Base-by-base conservation (phyloP, 2,329 filamentous ascomycete species). In the Ophiostoma australiae region DNA sequence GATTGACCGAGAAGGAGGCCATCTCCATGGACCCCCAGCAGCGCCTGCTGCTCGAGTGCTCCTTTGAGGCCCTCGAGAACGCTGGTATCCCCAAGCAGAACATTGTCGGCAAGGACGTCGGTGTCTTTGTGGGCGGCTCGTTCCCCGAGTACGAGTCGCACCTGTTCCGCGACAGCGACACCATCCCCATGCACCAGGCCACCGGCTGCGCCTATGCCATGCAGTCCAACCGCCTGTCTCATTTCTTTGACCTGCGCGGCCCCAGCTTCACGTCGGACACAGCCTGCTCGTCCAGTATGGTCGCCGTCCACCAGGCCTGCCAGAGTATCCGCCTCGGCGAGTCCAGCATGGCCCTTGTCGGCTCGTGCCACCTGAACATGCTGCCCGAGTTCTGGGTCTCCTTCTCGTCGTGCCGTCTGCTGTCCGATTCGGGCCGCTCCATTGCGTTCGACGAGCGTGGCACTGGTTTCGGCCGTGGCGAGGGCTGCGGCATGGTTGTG, bases 381-480 rank as follows among this genome's bases (percentile, higher is more conserved):
- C 76, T 70, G 44, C 78, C 79, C 8, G 76, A 77, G n/a, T 67
- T 70, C 37, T 72, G 70, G 31, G 70, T 72, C 15, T 70, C 69
- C 39, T 69, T 70, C 37, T 70, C 69, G 23, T 70, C 68, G 67
- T 15, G 83, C 35, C 79, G 81, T 71, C 83, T 84, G 78, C 77
- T 84, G 0, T 82, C 80, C 68, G 80, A 81, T 1, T 78, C 80
- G 1, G 82, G 82, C 1, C 79, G 79, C 70, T 84, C 80, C 61
- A 80, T 79, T 41, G 82, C 82, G 76, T 87, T 83, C 78, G 86
- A 88, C 72, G 76, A 77, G 2, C 75, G 75, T 4, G 86, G 84
- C 0, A 81, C 86, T 72, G 87, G 87, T 0, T 89, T 88, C 73
- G 85, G 81, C 0, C 81, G 86, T 20, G 86, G 85, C 20, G 86